phyloP scores from a whole-genome alignment of 1,284 basidiomycete species.

The Pseudozyma sp. region DNA sequence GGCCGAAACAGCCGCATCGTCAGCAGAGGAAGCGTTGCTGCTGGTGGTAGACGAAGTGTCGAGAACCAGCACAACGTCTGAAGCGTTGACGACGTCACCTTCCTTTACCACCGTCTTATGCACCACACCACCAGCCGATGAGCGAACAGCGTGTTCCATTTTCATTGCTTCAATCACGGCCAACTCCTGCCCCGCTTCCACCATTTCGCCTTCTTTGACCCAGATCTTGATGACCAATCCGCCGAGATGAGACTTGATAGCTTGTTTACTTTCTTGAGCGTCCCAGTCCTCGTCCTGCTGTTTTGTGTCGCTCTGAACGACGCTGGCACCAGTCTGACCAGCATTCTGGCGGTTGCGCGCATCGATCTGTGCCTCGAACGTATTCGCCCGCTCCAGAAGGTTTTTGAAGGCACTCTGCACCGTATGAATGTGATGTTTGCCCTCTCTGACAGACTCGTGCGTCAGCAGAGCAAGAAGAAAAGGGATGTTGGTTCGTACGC shows the following conservation, averaged over 20 bases:
- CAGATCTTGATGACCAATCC: conserved; percentile 31
- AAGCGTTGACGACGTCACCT: conserved; percentile 33
- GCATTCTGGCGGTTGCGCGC: not conserved
- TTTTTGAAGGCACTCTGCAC: conserved; percentile 14
- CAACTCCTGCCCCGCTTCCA: conserved; percentile 73
- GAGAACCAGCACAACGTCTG: conserved; percentile 27
- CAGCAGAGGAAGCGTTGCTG: not conserved
- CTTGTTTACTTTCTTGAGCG: conserved; percentile 4
- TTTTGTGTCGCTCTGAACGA: not conserved
- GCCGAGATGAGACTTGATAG: conserved; percentile 27
- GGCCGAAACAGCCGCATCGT: not conserved
- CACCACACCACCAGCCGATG: conserved; percentile 20
- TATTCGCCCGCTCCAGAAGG: conserved; percentile 3
- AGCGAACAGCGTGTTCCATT: conserved; percentile 72
- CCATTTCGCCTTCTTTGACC: conserved; percentile 62
- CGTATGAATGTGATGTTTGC: conserved; percentile 26
- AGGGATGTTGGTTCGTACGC: conserved; percentile 34
- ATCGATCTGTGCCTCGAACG: conserved; percentile 6
- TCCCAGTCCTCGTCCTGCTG: not conserved
- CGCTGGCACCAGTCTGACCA: not conserved
- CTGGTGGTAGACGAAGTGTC: conserved; percentile 1
- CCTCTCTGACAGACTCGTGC: conserved; percentile 18
- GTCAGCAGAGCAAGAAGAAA: conserved; percentile 36
- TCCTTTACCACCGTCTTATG: conserved; percentile 10
- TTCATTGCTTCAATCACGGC: conserved; percentile 80